A percentile compares a stretch with the other conserved stretches of the same genome.
These are phyloP conservation scores for Vigna reflexopilosa DNA, from an alignment of 306 rosid genomes.

Conservation along the genomic window DNA sequence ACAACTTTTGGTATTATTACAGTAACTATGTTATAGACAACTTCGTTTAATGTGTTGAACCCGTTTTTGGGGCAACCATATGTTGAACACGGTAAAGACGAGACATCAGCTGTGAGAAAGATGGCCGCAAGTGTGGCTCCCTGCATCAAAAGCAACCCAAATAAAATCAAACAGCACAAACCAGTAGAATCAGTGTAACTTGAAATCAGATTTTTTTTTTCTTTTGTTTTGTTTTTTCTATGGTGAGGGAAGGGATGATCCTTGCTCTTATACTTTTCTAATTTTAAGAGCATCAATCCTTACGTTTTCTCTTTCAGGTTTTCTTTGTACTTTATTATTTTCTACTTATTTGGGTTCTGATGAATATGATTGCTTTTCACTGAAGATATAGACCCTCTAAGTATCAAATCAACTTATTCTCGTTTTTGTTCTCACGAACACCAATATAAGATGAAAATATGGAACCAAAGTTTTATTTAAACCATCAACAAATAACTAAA, in stretches of 20 bases:
- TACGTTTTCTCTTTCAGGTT: slow-evolving; percentile 9
- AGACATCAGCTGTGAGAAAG: slow-evolving; percentile 83
- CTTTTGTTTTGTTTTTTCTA: not conserved
- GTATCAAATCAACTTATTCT: not conserved
- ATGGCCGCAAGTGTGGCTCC: slow-evolving; percentile 93
- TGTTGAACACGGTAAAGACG: slow-evolving; percentile 70
- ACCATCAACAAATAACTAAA: not conserved
- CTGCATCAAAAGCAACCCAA: slow-evolving; percentile 59
- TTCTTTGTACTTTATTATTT: not conserved
- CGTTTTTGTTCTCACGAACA: not conserved
- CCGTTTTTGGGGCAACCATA: slow-evolving; percentile 54
- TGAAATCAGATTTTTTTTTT: not conserved
- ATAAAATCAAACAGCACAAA: slow-evolving; percentile 22
- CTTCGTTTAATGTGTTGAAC: slow-evolving; percentile 49
- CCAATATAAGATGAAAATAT: not conserved
- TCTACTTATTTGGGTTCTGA: not conserved
- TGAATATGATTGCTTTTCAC: not conserved
- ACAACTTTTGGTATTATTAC: slow-evolving; percentile 63
- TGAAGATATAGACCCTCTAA: not conserved
- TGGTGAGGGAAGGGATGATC: not conserved
- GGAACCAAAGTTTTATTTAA: not conserved
- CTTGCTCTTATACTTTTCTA: not conserved
- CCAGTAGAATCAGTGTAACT: not conserved
- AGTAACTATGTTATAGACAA: slow-evolving; percentile 49
- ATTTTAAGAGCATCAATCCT: not conserved